Conservation (phyloP, 2,329 filamentous ascomycete genomes). For the Cladophialophora yegresii region DNA sequence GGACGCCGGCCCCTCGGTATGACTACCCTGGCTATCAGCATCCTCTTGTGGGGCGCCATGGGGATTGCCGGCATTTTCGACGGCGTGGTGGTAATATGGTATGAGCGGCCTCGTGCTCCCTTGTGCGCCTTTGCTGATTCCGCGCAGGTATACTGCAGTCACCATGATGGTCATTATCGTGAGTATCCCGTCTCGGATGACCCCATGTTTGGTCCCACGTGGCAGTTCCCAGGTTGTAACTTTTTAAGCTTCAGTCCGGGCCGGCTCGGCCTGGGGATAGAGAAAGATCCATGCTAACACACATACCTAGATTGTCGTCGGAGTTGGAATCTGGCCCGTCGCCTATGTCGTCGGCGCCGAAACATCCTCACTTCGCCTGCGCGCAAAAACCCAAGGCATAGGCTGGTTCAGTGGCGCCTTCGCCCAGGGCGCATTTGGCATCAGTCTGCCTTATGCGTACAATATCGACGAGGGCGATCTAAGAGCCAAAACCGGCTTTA, state of each 20-base stretch:
- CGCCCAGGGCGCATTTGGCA: slow-evolving; percentile 48
- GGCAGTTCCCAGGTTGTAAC: neutral
- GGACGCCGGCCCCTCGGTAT: slow-evolving; percentile 48
- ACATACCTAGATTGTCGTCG: slow-evolving; percentile 34
- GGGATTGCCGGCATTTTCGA: slow-evolving; percentile 53
- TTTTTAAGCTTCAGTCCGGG: neutral
- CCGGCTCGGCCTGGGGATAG: neutral
- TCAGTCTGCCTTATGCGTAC: slow-evolving; percentile 56
- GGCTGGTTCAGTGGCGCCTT: slow-evolving; percentile 49
- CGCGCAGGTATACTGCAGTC: slow-evolving; percentile 45
- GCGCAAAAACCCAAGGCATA: slow-evolving; percentile 45
- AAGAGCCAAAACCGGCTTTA: slow-evolving; percentile 47
- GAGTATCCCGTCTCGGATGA: neutral
- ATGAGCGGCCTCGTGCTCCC: slow-evolving; percentile 20
- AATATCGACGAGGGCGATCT: slow-evolving; percentile 50
- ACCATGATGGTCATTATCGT: slow-evolving; percentile 52
- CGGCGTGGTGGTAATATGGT: slow-evolving; percentile 47
- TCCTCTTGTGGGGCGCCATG: slow-evolving; percentile 49
- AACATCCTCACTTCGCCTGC: slow-evolving; percentile 43
- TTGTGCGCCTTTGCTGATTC: neutral
- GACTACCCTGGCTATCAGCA: slow-evolving; percentile 40
- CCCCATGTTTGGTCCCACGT: neutral
- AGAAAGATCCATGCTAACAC: neutral
- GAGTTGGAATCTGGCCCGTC: slow-evolving; percentile 43
- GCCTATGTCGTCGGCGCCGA: slow-evolving; percentile 44